Base-by-base conservation (phyloP, 2,329 filamentous ascomycete genomes). In the Penicillium freii region DNA sequence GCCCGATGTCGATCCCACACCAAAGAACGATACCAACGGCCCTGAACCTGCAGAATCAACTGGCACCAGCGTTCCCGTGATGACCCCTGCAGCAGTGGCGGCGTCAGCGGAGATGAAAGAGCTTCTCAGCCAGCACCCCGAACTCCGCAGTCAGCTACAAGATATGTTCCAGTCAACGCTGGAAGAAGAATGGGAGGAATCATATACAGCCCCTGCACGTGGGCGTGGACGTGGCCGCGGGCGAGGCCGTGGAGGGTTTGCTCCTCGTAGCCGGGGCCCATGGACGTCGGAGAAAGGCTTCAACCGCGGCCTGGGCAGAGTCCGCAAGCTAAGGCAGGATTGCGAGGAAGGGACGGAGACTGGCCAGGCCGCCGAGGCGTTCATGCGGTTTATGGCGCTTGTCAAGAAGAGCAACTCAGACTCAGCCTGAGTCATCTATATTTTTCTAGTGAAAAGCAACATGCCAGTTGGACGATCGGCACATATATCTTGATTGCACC, bases 201-300 rank as follows among this genome's bases (percentile, higher is more conserved):
- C 63, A 23, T 67, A 70, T 25, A 59, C 46, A 33, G 62, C 63
- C 13, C 59, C 62, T 2, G 62, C 59, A 13, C 65, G 67, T 38
- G 58, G 62, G 2, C 67, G 72, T 39, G 57, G 63, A 7, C 66
- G 72, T 33, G 57, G 63, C 2, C 66, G 66, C 50, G 69, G 67
- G 25, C 62, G 67, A 43, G 64, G 69, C 49, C 65, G 71, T 11
- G 68, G 64, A 52, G 63, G 63, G 27, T 56, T 62, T 13, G 21
- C 63, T 15, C 65, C 67, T 40, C 67, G 69, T 23, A 67, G 66
- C 52, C 66, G 70, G 55, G 74, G 75, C 17, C 66, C 69, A 10
- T 77, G 75, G 75, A 77, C 73, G 6, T 62, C 69, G 11, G 75
- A 77, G 60, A 78, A 77, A 59, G 75, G 75, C 5, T 77, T 77